phyloP scores from a whole-genome alignment of 208 protist species.

The Sergeia podlipaevii region DNA sequence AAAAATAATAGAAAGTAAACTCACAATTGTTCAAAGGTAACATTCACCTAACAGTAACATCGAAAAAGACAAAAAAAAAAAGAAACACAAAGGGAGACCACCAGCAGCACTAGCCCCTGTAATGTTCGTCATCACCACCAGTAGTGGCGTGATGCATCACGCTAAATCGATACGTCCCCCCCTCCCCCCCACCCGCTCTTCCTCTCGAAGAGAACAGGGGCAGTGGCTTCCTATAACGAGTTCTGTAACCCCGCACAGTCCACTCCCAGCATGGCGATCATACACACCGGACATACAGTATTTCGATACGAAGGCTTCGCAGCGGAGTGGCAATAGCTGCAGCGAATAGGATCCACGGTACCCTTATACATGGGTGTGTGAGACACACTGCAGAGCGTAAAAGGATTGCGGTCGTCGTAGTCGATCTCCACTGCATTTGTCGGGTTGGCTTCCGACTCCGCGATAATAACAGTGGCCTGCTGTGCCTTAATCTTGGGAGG shows the following conservation, averaged over 20 bases:
- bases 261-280: slow-evolving; percentile 57
- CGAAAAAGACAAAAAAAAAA: slow-evolving; percentile 5
- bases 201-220: not conserved
- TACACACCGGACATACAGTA: slow-evolving; percentile 72
- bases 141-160: too few species aligned
- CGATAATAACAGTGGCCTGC: slow-evolving; percentile 90
- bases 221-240: slow-evolving; percentile 7
- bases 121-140: too few species aligned
- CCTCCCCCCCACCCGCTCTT: too few species aligned
- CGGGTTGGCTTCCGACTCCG: slow-evolving; percentile 81
- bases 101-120: too few species aligned
- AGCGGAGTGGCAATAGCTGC: slow-evolving; percentile 90
- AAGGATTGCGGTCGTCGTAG: slow-evolving; percentile 97
- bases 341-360: slow-evolving; percentile 63
- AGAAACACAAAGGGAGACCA: too few species aligned
- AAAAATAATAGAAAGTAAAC: too few species aligned
- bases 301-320: slow-evolving; percentile 72
- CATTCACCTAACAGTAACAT: slow-evolving; percentile 5
- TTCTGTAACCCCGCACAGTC: slow-evolving; percentile 63
- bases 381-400: slow-evolving; percentile 86
- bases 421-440: slow-evolving; percentile 77
- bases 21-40: too few species aligned
- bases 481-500: slow-evolving; percentile 84
- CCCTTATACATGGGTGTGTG: slow-evolving; percentile 83
- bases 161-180: too few species aligned